Percentiles rank a stretch among this genome's conserved stretches.
Conservation (phyloP, 108 stramenopile species). For the Asterionellopsis glacialis region DNA sequence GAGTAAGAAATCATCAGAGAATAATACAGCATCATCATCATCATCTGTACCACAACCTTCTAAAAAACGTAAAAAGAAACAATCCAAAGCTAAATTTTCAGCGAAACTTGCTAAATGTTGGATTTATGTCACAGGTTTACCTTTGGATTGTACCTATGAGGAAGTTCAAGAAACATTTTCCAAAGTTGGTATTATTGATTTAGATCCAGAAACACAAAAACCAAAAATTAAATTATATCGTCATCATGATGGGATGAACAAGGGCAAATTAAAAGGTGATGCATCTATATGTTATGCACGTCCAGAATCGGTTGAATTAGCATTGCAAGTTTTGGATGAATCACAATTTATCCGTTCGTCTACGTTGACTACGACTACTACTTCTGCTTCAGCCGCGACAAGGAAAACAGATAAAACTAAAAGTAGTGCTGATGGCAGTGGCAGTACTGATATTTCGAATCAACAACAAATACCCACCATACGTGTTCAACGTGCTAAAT, state of each 20-base stretch:
- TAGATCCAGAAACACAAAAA: constrained; percentile 85
- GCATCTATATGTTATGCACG: constrained; percentile 90
- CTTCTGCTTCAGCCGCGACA: too few species aligned
- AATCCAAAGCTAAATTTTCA: constrained; percentile 79
- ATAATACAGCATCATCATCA: constrained; percentile 7
- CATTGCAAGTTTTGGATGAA: constrained; percentile 85
- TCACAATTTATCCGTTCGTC: constrained; percentile 17
- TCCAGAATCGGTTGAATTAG: constrained; percentile 87
- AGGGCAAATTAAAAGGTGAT: constrained; percentile 85
- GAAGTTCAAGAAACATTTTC: constrained; percentile 75
- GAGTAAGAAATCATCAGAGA: constrained; percentile 2
- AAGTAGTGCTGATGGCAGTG: neutral
- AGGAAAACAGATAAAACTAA: constrained; percentile 1
- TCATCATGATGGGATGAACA: constrained; percentile 19
- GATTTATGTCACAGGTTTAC: constrained; percentile 89
- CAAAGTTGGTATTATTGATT: constrained; percentile 86
- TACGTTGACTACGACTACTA: too few species aligned
- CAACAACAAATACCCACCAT: constrained; percentile 9
- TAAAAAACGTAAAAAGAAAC: constrained; percentile 38
- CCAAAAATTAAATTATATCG: constrained; percentile 92
- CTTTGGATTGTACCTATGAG: constrained; percentile 66
- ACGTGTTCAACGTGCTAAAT: constrained; percentile 56
- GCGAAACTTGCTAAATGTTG: constrained; percentile 78
- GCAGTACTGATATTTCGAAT: neutral
- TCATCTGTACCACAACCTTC: constrained; percentile 7